Percentiles rank a stretch among this genome's conserved stretches.
phyloP scores from a whole-genome alignment of 495 filamentous ascomycete species.

The Chaetomium fimeti region DNA sequence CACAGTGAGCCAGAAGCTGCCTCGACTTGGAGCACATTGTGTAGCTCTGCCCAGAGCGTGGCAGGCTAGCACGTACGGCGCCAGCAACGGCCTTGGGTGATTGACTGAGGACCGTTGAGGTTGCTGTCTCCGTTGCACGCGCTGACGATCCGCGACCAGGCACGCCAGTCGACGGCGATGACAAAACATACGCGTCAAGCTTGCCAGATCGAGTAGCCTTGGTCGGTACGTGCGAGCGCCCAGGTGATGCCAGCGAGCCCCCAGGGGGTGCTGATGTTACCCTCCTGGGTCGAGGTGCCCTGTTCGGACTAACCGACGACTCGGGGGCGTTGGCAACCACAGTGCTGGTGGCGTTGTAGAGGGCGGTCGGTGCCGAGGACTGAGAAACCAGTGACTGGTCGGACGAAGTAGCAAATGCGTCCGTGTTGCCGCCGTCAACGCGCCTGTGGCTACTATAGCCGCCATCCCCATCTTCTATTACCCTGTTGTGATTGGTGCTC shows the following conservation, averaged over 20 bases:
- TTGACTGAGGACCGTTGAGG: background rate
- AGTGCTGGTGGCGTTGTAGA: slow-evolving; percentile 12
- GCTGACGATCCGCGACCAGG: background rate
- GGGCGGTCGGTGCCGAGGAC: background rate
- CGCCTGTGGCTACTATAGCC: background rate
- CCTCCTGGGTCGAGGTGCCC: slow-evolving; percentile 18
- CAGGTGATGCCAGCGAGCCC: background rate
- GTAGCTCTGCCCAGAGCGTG: background rate
- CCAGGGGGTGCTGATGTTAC: background rate
- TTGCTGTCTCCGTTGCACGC: background rate
- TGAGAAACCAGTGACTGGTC: background rate
- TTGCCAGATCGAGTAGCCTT: background rate
- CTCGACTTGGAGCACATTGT: background rate
- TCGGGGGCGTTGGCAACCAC: slow-evolving; percentile 15
- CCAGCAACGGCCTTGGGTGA: background rate
- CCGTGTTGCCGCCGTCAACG: background rate
- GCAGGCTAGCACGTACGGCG: background rate
- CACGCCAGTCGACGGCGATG: background rate
- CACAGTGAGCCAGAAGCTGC: slow-evolving; percentile 1
- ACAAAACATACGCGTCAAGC: background rate
- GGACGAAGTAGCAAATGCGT: background rate
- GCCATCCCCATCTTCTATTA: background rate
- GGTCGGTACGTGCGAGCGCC: background rate
- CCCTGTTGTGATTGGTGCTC: slow-evolving; percentile 6
- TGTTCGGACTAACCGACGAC: slow-evolving; percentile 28